Conservation (phyloP, 257 asterid species). For the Ligustrum vulgare region DNA sequence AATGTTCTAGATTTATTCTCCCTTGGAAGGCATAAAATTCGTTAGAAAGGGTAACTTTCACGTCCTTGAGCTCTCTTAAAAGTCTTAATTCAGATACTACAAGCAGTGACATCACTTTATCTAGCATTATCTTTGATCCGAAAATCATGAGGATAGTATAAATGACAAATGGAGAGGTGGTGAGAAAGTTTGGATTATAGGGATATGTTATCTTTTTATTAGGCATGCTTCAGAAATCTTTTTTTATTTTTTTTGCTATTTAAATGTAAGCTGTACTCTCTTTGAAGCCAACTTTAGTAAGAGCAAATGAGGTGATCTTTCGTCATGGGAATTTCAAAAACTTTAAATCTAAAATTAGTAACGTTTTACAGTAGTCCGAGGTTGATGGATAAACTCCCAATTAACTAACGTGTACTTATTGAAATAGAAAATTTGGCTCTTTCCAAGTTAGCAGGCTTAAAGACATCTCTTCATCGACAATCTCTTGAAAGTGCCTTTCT, state of each 20-base stretch:
- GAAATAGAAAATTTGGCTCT: not conserved
- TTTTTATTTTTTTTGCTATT: too few species aligned
- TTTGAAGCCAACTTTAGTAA: not conserved
- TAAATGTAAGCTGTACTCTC: too few species aligned
- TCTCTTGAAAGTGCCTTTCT: not conserved
- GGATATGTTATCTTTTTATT: not conserved
- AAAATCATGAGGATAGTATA: too few species aligned
- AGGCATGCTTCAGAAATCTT: not conserved
- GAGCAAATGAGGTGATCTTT: not conserved
- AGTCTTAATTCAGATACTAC: not conserved
- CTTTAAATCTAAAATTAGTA: not conserved
- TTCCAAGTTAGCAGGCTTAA: not conserved
- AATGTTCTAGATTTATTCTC: slow-evolving; percentile 2
- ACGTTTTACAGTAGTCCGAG: not conserved
- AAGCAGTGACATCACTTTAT: not conserved
- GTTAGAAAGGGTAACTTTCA: not conserved
- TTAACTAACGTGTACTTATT: too few species aligned
- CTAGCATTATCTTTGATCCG: too few species aligned
- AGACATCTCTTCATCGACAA: not conserved
- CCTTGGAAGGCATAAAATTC: slow-evolving; percentile 14
- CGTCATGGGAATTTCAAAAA: not conserved
- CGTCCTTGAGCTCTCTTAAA: not conserved
- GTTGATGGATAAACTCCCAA: not conserved
- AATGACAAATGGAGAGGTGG: not conserved
- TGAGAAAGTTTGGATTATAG: not conserved